Percentiles rank a stretch among this genome's conserved stretches.
phyloP scores from a whole-genome alignment of 1,139 yeast genomes.

The Geotrichum citri-aurantii region DNA sequence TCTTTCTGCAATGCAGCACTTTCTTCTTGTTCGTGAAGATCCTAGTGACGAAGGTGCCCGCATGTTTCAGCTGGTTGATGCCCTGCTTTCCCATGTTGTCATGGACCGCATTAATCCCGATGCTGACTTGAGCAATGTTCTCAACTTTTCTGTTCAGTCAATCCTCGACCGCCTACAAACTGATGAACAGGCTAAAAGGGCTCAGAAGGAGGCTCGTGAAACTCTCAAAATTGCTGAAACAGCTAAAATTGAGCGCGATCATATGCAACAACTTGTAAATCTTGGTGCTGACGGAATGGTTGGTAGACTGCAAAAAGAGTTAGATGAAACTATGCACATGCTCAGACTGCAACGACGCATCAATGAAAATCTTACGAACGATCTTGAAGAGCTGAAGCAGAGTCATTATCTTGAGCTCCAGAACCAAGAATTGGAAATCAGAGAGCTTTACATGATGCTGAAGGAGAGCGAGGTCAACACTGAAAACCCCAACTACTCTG shows the following conservation, averaged over 20 bases:
- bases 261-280: conserved; percentile 63
- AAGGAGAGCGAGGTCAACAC: conserved; percentile 33
- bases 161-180: conserved; percentile 75
- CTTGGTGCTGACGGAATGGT: conserved; percentile 83
- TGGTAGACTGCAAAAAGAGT: conserved; percentile 60
- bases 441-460: conserved; percentile 73
- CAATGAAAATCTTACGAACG: conserved; percentile 57
- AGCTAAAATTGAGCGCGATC: conserved; percentile 80
- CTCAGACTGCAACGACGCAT: conserved; percentile 61
- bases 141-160: conserved; percentile 78
- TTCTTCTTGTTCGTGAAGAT: conserved; percentile 49
- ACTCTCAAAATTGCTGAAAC: conserved; percentile 67
- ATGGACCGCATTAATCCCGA: conserved; percentile 48
- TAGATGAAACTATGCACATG: conserved; percentile 68
- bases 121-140: conserved; percentile 63
- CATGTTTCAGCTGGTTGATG: conserved; percentile 75
- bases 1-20: conserved; percentile 74
- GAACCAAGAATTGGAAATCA: conserved; percentile 79
- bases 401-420: conserved; percentile 73
- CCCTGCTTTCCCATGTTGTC: conserved; percentile 73
- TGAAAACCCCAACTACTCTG: conserved; percentile 34
- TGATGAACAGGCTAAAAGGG: conserved; percentile 83
- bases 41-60: conserved; percentile 58
- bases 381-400: conserved; percentile 62
- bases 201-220: conserved; percentile 65